Evolutionary conservation across 148 eudicot genomes (phyloP).

Genomic region (Amaranthus hypochondriacus): DNA sequence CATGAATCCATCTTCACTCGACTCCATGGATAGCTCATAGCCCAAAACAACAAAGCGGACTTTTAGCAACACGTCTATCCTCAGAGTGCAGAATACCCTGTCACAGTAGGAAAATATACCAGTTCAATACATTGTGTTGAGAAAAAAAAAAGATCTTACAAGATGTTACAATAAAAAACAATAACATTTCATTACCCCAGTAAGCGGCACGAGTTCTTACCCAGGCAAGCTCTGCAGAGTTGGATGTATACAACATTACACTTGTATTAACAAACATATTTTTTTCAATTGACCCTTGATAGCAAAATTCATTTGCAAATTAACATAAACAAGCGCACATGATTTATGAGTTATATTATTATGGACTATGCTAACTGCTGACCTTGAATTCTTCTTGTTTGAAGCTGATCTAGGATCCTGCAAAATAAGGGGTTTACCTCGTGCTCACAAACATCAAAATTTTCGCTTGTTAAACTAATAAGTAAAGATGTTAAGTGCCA

Average conservation of each 20-base stretch:
- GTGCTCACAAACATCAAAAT: background rate
- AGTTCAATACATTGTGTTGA: background rate
- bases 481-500: background rate
- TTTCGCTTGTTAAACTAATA: slow-evolving; percentile 8
- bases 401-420: slow-evolving; percentile 11
- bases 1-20: background rate
- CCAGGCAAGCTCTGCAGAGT: too few relatives aligned
- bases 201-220: too few relatives aligned
- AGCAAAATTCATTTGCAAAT: too few relatives aligned
- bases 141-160: background rate
- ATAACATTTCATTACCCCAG: too few relatives aligned
- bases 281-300: too few relatives aligned
- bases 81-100: background rate
- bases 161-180: background rate
- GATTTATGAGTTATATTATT: background rate
- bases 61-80: background rate
- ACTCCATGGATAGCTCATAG: background rate
- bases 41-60: background rate
- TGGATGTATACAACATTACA: too few relatives aligned
- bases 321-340: too few relatives aligned
- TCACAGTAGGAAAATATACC: slow-evolving; percentile 7
- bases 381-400: slow-evolving; percentile 1
- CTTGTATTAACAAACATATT: too few relatives aligned
- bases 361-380: background rate
- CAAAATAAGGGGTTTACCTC: slow-evolving; percentile 6